Evolutionary conservation across 1,284 basidiomycete species (phyloP).

Genomic region (Golubevia pallescens): DNA sequence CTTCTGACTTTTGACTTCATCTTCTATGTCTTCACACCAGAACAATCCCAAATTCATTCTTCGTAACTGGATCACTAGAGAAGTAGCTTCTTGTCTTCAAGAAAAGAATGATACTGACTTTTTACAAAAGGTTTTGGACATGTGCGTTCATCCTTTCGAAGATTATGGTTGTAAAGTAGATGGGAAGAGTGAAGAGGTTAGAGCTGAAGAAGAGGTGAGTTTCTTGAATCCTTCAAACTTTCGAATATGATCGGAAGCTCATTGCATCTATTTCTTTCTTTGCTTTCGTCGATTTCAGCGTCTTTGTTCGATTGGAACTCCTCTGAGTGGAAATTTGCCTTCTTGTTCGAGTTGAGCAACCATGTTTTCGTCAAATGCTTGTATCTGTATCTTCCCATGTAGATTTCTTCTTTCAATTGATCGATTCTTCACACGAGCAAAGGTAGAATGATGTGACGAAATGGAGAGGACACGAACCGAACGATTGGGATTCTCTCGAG

Average conservation of each 20-base stretch:
- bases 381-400: too few species aligned
- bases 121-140: conserved; percentile 38
- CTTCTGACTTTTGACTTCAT: not conserved
- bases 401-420: too few species aligned
- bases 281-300: conserved; percentile 10
- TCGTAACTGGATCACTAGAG: conserved; percentile 57
- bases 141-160: conserved; percentile 44
- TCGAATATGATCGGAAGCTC: too few species aligned
- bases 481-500: too few species aligned
- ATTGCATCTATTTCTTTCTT: too few species aligned
- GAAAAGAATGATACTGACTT: conserved; percentile 44
- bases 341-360: conserved; percentile 52
- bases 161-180: conserved; percentile 27
- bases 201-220: conserved; percentile 30
- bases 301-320: conserved; percentile 34
- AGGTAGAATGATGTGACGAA: too few species aligned
- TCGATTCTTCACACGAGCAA: too few species aligned
- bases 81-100: too few species aligned
- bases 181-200: conserved; percentile 23
- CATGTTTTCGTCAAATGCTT: too few species aligned
- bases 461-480: too few species aligned
- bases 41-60: conserved; percentile 53
- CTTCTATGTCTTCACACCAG: not conserved
- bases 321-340: conserved; percentile 35
- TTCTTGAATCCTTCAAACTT: not conserved